These are phyloP conservation scores for Panaeolus cyanescens DNA, from an alignment of 768 basidiomycete species.

Conservation along the genomic window DNA sequence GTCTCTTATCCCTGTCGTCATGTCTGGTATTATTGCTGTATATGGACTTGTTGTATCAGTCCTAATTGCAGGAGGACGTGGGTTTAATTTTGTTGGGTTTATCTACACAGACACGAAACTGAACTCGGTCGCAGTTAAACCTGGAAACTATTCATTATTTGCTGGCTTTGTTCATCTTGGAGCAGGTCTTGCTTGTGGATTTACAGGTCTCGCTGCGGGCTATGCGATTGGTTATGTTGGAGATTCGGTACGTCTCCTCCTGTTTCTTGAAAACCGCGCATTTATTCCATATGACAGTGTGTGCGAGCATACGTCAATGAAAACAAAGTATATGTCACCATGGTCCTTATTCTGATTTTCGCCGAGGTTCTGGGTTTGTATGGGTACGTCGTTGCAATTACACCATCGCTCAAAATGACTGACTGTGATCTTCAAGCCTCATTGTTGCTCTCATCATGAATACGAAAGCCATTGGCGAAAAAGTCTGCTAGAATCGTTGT, in stretches of 20 bases:
- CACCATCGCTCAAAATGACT: neutral
- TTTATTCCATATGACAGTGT: slow-evolving; percentile 49
- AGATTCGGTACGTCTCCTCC: slow-evolving; percentile 70
- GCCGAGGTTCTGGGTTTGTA: slow-evolving; percentile 90
- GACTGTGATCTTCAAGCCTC: slow-evolving; percentile 50
- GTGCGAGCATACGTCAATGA: slow-evolving; percentile 92
- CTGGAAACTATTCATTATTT: slow-evolving; percentile 75
- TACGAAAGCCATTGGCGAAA: slow-evolving; percentile 59
- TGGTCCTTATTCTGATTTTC: slow-evolving; percentile 96
- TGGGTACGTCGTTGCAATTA: slow-evolving; percentile 48
- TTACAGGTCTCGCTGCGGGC: slow-evolving; percentile 91
- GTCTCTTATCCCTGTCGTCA: slow-evolving; percentile 96
- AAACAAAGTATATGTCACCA: slow-evolving; percentile 88
- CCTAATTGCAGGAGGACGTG: slow-evolving; percentile 72
- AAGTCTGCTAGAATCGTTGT: slow-evolving; percentile 25
- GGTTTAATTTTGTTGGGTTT: slow-evolving; percentile 19
- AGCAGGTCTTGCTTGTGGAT: slow-evolving; percentile 88
- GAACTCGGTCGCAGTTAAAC: slow-evolving; percentile 48
- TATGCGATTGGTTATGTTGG: slow-evolving; percentile 95
- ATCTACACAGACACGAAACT: slow-evolving; percentile 11
- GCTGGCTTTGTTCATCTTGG: slow-evolving; percentile 92
- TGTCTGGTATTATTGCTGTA: slow-evolving; percentile 98
- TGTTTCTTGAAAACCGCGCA: neutral
- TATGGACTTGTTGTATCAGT: slow-evolving; percentile 97
- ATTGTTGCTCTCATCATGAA: slow-evolving; percentile 95